Evolutionary conservation across 768 basidiomycete species (phyloP).

Genomic region (Boletus barrowsii): DNA sequence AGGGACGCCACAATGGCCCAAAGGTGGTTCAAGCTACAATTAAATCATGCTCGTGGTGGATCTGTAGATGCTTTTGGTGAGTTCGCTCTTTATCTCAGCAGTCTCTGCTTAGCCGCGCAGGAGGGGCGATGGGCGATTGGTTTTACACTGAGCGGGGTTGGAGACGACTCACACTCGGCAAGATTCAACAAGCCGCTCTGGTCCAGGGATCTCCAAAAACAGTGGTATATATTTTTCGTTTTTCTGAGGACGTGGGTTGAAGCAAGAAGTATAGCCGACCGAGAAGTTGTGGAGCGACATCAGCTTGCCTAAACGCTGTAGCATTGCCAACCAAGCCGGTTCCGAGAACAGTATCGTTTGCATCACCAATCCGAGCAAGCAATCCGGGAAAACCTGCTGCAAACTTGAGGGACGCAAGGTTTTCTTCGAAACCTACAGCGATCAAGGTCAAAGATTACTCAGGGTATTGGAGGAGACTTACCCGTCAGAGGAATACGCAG

Average conservation of each 20-base stretch:
- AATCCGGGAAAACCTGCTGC: neutral
- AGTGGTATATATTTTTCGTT: neutral
- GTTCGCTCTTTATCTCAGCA: neutral
- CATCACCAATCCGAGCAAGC: neutral
- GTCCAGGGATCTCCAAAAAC: neutral
- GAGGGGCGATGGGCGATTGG: neutral
- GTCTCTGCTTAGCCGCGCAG: neutral
- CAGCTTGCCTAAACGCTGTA: neutral
- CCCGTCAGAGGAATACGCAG: neutral
- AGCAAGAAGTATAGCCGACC: neutral
- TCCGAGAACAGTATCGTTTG: neutral
- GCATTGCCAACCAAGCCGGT: neutral
- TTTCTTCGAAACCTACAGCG: neutral
- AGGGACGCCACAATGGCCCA: neutral
- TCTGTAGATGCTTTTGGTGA: neutral
- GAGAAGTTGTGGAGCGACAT: neutral
- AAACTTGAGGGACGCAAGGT: neutral
- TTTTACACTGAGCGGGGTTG: neutral
- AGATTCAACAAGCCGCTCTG: neutral
- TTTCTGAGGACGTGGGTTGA: neutral
- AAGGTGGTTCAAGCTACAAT: conserved; percentile 4
- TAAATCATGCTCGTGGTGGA: conserved; percentile 1
- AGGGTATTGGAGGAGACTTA: neutral
- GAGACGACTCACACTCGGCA: conserved; percentile 4
- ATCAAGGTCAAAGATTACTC: neutral